These are phyloP conservation scores for Chlorella sorokiniana DNA, from an alignment of 139 green algal species.

Conservation along the genomic window DNA sequence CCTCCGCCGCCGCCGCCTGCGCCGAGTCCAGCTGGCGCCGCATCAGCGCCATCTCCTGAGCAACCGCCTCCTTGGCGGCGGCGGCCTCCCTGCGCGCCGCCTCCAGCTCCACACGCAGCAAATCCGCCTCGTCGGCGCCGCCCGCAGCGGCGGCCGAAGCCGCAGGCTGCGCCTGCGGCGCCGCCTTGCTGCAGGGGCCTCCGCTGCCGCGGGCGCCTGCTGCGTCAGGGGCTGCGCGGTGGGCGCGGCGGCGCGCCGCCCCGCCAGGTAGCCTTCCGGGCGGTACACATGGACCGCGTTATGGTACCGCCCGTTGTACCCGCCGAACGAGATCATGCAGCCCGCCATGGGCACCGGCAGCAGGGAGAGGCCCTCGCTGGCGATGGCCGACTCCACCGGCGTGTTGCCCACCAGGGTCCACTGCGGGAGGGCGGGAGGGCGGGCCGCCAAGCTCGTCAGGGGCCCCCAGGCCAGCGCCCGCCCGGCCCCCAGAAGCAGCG, in stretches of 20 bases:
- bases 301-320: constrained; percentile 78
- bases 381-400: constrained; percentile 39
- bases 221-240: background rate
- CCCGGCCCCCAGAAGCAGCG: background rate
- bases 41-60: constrained; percentile 76
- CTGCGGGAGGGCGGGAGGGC: background rate
- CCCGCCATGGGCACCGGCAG: constrained; percentile 48
- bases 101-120: constrained; percentile 36
- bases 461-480: background rate
- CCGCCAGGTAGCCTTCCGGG: constrained; percentile 43
- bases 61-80: constrained; percentile 65
- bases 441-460: too few species aligned
- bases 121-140: background rate
- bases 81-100: constrained; percentile 43
- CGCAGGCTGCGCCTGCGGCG: background rate
- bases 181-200: background rate
- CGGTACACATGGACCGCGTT: constrained; percentile 58
- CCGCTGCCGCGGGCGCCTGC: background rate
- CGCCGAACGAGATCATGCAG: constrained; percentile 72
- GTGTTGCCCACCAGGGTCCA: constrained; percentile 52
- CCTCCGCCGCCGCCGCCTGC: constrained; percentile 48
- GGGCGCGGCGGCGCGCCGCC: background rate
- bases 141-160: background rate
- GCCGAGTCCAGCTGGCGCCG: constrained; percentile 69
- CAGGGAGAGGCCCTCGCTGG: constrained; percentile 53